A percentile compares a stretch with the other conserved stretches of the same genome.
Conservation (phyloP, 768 basidiomycete genomes). For the Suillus ampliporus region DNA sequence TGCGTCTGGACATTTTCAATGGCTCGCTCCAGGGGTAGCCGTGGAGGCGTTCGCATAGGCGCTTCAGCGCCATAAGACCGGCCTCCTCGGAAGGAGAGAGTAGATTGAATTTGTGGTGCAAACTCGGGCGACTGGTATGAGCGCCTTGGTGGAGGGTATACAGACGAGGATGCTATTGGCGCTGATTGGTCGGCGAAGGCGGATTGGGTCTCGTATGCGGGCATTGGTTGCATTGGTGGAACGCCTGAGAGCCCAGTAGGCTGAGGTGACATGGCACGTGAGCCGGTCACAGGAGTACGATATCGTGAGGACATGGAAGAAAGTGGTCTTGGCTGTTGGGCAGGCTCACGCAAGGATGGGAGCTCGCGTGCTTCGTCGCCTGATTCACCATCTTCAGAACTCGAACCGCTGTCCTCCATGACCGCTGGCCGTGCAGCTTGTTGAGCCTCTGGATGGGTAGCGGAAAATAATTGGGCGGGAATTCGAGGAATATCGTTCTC, state of each 20-base stretch:
- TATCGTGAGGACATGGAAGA: slow-evolving; percentile 85
- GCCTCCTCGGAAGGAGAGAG: slow-evolving; percentile 42
- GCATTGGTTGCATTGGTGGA: slow-evolving; percentile 74
- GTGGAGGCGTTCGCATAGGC: slow-evolving; percentile 51
- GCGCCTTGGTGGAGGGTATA: slow-evolving; percentile 43
- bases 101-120: slow-evolving; percentile 43
- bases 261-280: slow-evolving; percentile 62
- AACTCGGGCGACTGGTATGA: slow-evolving; percentile 48
- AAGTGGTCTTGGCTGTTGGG: slow-evolving; percentile 56
- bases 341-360: slow-evolving; percentile 44
- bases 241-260: slow-evolving; percentile 48
- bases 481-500: slow-evolving; percentile 37
- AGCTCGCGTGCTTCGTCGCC: slow-evolving; percentile 55
- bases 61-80: slow-evolving; percentile 39
- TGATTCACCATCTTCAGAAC: slow-evolving; percentile 52
- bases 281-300: slow-evolving; percentile 75
- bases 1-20: slow-evolving; percentile 83
- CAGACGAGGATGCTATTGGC: slow-evolving; percentile 43
- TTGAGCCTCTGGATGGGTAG: slow-evolving; percentile 22
- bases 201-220: slow-evolving; percentile 73
- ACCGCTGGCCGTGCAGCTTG: slow-evolving; percentile 23
- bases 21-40: slow-evolving; percentile 65
- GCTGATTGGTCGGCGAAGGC: slow-evolving; percentile 61
- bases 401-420: slow-evolving; percentile 38
- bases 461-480: slow-evolving; percentile 9